These are phyloP conservation scores for Astrothelium macrocarpum DNA, from an alignment of 495 filamentous ascomycete species.

Conservation along the genomic window DNA sequence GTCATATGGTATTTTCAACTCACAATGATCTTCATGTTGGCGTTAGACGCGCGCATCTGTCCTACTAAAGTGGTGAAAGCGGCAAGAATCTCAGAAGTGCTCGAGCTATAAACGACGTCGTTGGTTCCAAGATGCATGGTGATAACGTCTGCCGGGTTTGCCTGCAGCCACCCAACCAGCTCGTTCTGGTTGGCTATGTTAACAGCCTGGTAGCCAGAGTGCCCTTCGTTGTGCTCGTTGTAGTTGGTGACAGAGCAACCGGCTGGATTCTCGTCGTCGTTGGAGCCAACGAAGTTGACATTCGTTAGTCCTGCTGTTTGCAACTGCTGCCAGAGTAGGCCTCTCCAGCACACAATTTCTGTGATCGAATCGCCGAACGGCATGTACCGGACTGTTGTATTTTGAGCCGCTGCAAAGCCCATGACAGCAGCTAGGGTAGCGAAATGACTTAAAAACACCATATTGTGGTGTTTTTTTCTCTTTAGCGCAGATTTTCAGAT, in stretches of 20 bases:
- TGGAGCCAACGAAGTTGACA: slow-evolving; percentile 42
- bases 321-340: slow-evolving; percentile 38
- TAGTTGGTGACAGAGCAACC: slow-evolving; percentile 34
- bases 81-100: slow-evolving; percentile 34
- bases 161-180: slow-evolving; percentile 41
- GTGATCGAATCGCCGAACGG: slow-evolving; percentile 45
- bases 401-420: slow-evolving; percentile 14
- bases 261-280: slow-evolving; percentile 22
- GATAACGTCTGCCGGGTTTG: slow-evolving; percentile 41
- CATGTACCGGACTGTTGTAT: slow-evolving; percentile 30
- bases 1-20: slow-evolving; percentile 18
- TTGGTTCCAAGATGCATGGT: slow-evolving; percentile 46
- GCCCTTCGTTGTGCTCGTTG: slow-evolving; percentile 44
- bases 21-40: slow-evolving; percentile 44
- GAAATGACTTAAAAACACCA: neutral
- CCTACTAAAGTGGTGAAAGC: slow-evolving; percentile 39
- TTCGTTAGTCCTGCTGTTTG: slow-evolving; percentile 33
- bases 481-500: neutral
- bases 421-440: neutral
- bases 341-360: slow-evolving; percentile 41
- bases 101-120: slow-evolving; percentile 41
- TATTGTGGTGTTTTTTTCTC: neutral
- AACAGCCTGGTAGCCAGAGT: slow-evolving; percentile 43
- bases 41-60: slow-evolving; percentile 39
- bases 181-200: slow-evolving; percentile 41